Evolutionary conservation across 176 grass and related monocot genomes (phyloP).

Genomic region (Oryza coarctata): DNA sequence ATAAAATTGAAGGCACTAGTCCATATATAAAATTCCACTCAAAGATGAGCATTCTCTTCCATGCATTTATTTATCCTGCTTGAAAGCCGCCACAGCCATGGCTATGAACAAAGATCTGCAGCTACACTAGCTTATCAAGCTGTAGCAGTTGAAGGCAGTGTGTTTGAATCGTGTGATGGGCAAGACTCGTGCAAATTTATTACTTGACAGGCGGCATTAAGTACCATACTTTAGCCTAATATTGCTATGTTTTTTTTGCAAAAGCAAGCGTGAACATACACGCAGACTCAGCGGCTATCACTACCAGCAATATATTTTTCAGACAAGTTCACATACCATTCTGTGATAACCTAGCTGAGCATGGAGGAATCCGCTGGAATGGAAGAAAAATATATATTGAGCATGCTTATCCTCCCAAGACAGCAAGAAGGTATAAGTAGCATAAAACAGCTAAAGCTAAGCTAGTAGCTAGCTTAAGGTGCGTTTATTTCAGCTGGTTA

Average conservation of each 20-base stretch:
- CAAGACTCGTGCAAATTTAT: neutral
- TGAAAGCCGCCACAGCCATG: neutral
- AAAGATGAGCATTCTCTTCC: neutral
- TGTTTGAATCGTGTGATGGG: neutral
- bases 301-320: neutral
- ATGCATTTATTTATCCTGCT: neutral
- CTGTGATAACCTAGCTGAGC: neutral
- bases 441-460: neutral
- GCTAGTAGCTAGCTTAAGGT: too few relatives aligned
- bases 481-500: too few relatives aligned
- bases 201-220: neutral
- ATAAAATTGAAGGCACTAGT: neutral
- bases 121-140: neutral
- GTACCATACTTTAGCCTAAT: neutral
- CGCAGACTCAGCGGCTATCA: neutral
- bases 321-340: neutral
- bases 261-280: neutral
- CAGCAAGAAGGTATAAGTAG: neutral
- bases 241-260: neutral
- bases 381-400: neutral
- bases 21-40: neutral
- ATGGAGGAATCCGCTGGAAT: neutral
- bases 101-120: neutral
- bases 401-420: neutral
- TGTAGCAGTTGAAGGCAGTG: neutral